Evolutionary conservation across 192 early-diverging fungal genomes (phyloP).

Genomic region (Phlyctochytrium planicorne): DNA sequence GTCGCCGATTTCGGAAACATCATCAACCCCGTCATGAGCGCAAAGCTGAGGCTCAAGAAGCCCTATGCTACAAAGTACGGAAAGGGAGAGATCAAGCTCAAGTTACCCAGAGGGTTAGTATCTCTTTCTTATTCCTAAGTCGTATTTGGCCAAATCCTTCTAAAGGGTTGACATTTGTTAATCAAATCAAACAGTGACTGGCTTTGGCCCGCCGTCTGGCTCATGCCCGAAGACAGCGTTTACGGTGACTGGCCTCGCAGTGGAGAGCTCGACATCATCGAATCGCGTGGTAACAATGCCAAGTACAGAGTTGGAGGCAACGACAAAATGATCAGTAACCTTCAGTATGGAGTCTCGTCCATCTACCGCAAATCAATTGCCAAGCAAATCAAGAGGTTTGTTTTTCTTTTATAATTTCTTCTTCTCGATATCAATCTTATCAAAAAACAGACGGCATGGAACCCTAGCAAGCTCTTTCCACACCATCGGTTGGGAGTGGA

Average conservation of each 20-base stretch:
- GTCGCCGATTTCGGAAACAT: conserved; percentile 10
- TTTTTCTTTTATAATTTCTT: conserved; percentile 1
- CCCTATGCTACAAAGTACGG: conserved; percentile 47
- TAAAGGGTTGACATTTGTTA: not conserved
- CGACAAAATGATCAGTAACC: conserved; percentile 46
- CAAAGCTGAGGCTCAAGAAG: conserved; percentile 28
- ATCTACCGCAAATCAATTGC: conserved; percentile 41
- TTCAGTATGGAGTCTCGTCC: conserved; percentile 59
- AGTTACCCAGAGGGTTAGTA: conserved; percentile 36
- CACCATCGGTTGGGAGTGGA: conserved; percentile 54
- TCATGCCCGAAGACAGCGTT: conserved; percentile 52
- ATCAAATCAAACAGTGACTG: conserved; percentile 35
- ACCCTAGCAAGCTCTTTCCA: conserved; percentile 61
- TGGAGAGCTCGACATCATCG: conserved; percentile 60
- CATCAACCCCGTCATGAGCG: conserved; percentile 41
- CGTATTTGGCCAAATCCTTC: not conserved
- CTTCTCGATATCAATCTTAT: not conserved
- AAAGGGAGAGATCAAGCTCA: conserved; percentile 54
- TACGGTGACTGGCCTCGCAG: conserved; percentile 65
- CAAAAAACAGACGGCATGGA: conserved; percentile 1
- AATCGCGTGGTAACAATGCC: conserved; percentile 55
- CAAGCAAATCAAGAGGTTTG: conserved; percentile 33
- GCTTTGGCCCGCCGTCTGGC: conserved; percentile 58
- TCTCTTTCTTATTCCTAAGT: not conserved
- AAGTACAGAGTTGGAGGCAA: conserved; percentile 14